A percentile compares a stretch with the other conserved stretches of the same genome.
phyloP scores from a whole-genome alignment of 805 yeast genomes.

The Maudiozyma pseudohumilis region DNA sequence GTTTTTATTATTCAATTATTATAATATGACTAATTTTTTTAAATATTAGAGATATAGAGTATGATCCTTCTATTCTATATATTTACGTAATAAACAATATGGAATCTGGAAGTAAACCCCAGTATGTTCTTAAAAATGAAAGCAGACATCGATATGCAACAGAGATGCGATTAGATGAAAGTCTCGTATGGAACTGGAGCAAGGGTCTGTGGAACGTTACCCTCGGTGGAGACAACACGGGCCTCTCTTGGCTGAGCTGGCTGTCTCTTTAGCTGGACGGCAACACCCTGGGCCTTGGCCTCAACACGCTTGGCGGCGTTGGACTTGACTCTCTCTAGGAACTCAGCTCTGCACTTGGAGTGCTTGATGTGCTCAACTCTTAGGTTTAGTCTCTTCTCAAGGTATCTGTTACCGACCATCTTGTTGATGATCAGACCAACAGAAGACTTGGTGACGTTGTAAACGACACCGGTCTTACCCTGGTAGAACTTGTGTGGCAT shows the following conservation, averaged over 20 bases:
- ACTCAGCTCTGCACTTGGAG: conserved; percentile 99
- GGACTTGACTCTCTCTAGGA: conserved; percentile 95
- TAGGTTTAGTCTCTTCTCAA: conserved; percentile 97
- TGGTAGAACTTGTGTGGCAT: conserved; percentile 99
- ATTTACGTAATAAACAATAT: too few species aligned
- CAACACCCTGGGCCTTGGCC: conserved; percentile 90
- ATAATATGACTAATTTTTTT: conserved; percentile 2
- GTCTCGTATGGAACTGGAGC: conserved; percentile 99
- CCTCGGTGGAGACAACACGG: conserved; percentile 71
- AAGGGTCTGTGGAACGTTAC: conserved; percentile 88
- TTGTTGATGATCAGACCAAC: conserved; percentile 98
- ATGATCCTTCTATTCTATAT: background rate
- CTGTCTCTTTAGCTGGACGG: conserved; percentile 92
- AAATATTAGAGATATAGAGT: conserved; percentile 2
- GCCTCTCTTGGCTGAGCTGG: conserved; percentile 97
- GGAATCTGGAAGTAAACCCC: background rate
- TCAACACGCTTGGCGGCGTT: conserved; percentile 89
- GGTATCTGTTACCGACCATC: conserved; percentile 97
- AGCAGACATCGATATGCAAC: conserved; percentile 4
- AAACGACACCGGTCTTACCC: conserved; percentile 99
- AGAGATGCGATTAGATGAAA: conserved; percentile 83
- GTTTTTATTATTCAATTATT: too few species aligned
- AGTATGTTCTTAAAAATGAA: background rate
- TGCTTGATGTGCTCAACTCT: conserved; percentile 99
- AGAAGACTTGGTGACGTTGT: conserved; percentile 97